A percentile compares a stretch with the other conserved stretches of the same genome.
phyloP scores from a whole-genome alignment of 495 filamentous ascomycete species.

The Penicillium antarcticum region DNA sequence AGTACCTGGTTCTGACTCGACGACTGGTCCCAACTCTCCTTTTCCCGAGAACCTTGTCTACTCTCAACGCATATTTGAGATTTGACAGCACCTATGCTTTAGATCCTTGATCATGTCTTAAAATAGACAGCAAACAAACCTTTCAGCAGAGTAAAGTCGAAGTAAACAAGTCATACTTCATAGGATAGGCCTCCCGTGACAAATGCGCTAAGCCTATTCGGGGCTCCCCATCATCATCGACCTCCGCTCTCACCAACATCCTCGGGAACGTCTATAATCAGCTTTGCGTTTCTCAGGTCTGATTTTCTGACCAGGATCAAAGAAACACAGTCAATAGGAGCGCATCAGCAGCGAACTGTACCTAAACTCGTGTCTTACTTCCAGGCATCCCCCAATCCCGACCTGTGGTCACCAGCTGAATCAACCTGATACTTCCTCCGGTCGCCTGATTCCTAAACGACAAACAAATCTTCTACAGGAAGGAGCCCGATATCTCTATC shows the following conservation, averaged over 20 bases:
- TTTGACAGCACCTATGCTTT: not conserved
- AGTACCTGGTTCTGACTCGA: not conserved
- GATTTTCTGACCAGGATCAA: not conserved
- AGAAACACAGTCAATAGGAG: not conserved
- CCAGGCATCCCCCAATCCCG: constrained; percentile 6
- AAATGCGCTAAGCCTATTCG: constrained; percentile 26
- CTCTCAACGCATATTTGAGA: constrained; percentile 1
- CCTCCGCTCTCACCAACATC: constrained; percentile 26
- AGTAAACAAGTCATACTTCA: constrained; percentile 1
- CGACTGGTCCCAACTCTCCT: not conserved
- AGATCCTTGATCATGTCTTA: not conserved
- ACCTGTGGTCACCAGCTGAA: constrained; percentile 19
- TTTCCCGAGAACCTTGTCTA: not conserved
- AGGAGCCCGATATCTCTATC: constrained; percentile 23
- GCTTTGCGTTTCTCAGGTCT: constrained; percentile 15
- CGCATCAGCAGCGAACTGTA: not conserved
- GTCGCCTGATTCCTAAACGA: constrained; percentile 24
- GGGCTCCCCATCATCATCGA: constrained; percentile 25
- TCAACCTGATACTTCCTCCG: constrained; percentile 17
- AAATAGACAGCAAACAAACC: not conserved
- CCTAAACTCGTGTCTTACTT: constrained; percentile 3
- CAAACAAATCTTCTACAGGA: constrained; percentile 23
- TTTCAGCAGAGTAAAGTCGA: not conserved
- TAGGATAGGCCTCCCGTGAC: constrained; percentile 24
- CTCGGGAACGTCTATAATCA: constrained; percentile 14